Conservation (phyloP, 352 stramenopile genomes). For the Pythium oligandrum region DNA sequence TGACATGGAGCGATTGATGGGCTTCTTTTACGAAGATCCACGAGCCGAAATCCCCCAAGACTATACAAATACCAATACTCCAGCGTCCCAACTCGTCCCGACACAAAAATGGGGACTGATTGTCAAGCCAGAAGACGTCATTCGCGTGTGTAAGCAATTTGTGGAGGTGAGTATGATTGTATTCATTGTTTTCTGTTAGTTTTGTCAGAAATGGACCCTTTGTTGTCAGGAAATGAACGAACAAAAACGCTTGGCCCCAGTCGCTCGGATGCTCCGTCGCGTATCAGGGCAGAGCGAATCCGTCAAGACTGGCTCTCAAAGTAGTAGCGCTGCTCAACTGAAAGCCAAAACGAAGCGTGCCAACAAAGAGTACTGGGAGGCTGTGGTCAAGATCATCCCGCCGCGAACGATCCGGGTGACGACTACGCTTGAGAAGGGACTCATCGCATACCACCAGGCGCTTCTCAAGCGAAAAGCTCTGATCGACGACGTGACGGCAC, state of each 20-base stretch:
- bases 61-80: slow-evolving; percentile 9
- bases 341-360: slow-evolving; percentile 38
- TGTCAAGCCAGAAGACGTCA: slow-evolving; percentile 81
- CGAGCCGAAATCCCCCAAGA: slow-evolving; percentile 44
- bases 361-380: slow-evolving; percentile 79
- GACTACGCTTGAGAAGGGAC: slow-evolving; percentile 75
- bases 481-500: slow-evolving; percentile 71
- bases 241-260: slow-evolving; percentile 55
- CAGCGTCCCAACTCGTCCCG: slow-evolving; percentile 3
- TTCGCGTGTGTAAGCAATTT: slow-evolving; percentile 83
- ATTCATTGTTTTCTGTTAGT: not conserved
- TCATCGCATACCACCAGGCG: slow-evolving; percentile 80
- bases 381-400: slow-evolving; percentile 70
- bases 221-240: slow-evolving; percentile 49
- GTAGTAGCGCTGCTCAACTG: slow-evolving; percentile 17
- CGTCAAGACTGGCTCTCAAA: not conserved
- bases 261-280: slow-evolving; percentile 40
- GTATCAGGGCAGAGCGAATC: slow-evolving; percentile 8
- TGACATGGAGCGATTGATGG: slow-evolving; percentile 85
- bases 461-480: slow-evolving; percentile 73
- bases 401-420: slow-evolving; percentile 69
- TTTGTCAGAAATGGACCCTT: not conserved
- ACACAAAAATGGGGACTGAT: slow-evolving; percentile 58
- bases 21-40: slow-evolving; percentile 70
- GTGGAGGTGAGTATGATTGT: slow-evolving; percentile 58